These are phyloP conservation scores for Aspergillus pseudoviridinutans DNA, from an alignment of 2,329 filamentous ascomycete genomes.

Conservation along the genomic window DNA sequence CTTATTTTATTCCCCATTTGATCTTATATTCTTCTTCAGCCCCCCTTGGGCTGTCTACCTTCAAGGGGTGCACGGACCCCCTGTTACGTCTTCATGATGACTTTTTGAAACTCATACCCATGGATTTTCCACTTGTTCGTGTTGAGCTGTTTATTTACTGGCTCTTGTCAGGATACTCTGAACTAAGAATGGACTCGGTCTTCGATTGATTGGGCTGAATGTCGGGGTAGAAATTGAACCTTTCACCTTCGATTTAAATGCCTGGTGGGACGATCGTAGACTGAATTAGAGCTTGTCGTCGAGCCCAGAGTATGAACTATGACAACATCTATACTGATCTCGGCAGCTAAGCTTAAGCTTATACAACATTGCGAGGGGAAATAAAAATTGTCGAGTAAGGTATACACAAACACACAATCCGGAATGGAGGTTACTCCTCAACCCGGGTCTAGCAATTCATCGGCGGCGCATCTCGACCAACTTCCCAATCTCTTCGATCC, in stretches of 20 bases:
- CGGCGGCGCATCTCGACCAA: constrained; percentile 53
- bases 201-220: background rate
- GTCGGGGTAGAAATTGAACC: no score
- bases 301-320: background rate
- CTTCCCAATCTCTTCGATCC: constrained; percentile 70
- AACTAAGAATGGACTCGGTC: background rate
- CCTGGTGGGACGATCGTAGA: background rate
- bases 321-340: background rate
- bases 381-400: background rate
- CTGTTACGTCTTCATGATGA: constrained; percentile 20
- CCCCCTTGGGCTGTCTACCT: constrained; percentile 1
- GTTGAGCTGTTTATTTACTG: constrained; percentile 2
- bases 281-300: background rate
- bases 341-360: background rate
- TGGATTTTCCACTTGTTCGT: constrained; percentile 12
- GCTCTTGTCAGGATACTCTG: background rate
- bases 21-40: constrained; percentile 3
- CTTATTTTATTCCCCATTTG: constrained; percentile 4
- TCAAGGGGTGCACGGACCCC: background rate
- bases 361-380: background rate
- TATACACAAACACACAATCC: background rate
- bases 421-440: background rate
- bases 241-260: no score
- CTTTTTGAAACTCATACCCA: constrained; percentile 16
- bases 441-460: background rate